A percentile compares a stretch with the other conserved stretches of the same genome.
These are phyloP conservation scores for Coniochaeta hoffmannii DNA, from an alignment of 2,329 filamentous ascomycete genomes.

Conservation along the genomic window DNA sequence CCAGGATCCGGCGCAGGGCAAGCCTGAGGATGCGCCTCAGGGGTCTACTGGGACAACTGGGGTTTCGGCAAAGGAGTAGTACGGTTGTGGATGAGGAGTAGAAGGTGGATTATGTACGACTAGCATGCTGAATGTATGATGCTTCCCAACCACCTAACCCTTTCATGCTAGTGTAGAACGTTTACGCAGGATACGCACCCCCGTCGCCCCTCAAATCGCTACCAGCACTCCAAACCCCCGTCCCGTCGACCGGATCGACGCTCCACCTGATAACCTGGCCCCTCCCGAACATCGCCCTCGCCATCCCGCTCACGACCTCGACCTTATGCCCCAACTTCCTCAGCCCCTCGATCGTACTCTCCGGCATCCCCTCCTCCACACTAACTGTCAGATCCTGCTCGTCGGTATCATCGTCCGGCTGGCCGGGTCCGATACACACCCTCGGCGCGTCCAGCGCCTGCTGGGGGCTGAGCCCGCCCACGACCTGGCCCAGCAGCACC, in stretches of 20 bases:
- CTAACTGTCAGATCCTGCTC: constrained; percentile 59
- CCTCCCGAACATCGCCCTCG: constrained; percentile 67
- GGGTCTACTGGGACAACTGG: not conserved
- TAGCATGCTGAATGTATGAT: not conserved
- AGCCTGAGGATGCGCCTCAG: not conserved
- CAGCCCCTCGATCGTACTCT: constrained; percentile 61
- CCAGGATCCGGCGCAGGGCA: not conserved
- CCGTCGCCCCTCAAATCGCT: constrained; percentile 88
- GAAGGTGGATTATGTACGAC: not conserved
- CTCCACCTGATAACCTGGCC: constrained; percentile 81
- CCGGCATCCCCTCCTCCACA: constrained; percentile 74
- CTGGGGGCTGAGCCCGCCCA: constrained; percentile 76
- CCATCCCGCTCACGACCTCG: constrained; percentile 56
- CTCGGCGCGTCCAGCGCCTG: constrained; percentile 83
- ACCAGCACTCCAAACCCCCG: constrained; percentile 75
- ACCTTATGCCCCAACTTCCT: constrained; percentile 66
- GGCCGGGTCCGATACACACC: constrained; percentile 76
- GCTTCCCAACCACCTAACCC: too few species aligned
- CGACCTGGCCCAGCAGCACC: constrained; percentile 80
- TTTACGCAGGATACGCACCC: constrained; percentile 49
- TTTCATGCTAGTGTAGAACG: too few species aligned
- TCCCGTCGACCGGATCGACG: constrained; percentile 60
- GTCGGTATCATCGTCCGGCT: constrained; percentile 50
- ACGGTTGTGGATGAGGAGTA: not conserved
- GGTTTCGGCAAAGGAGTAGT: not conserved